Evolutionary conservation across 1,284 basidiomycete species (phyloP).

Genomic region (Fomitiporia mediterranea): DNA sequence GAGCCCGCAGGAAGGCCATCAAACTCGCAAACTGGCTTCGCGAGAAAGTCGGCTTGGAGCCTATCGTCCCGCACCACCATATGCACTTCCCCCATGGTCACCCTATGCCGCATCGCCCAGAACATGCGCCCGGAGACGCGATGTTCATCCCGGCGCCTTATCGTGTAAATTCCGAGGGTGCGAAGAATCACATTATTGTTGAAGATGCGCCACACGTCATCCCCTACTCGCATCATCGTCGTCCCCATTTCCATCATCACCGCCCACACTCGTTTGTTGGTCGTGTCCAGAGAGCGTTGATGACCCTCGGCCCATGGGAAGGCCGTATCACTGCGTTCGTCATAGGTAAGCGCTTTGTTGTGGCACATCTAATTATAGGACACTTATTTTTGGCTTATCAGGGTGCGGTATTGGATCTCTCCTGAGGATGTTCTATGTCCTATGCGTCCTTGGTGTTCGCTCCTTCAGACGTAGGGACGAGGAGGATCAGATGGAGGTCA

Average conservation of each 20-base stretch:
- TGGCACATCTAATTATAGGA: conserved; percentile 1
- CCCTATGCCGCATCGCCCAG: conserved; percentile 9
- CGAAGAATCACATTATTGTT: not conserved
- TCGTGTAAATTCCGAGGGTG: conserved; percentile 27
- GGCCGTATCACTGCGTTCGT: conserved; percentile 74
- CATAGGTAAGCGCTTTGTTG: conserved; percentile 47
- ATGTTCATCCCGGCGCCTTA: conserved; percentile 35
- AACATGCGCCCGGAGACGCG: conserved; percentile 16
- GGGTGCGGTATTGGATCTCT: conserved; percentile 77
- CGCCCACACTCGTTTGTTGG: conserved; percentile 41
- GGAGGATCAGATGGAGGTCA: conserved; percentile 32
- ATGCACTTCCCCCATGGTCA: conserved; percentile 17
- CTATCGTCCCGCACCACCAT: conserved; percentile 31
- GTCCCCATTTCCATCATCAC: conserved; percentile 28
- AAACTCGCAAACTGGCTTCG: conserved; percentile 46
- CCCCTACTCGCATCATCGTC: conserved; percentile 19
- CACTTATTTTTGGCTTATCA: conserved; percentile 26
- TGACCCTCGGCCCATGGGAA: conserved; percentile 74
- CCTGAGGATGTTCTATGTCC: conserved; percentile 71
- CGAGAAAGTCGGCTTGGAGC: conserved; percentile 43
- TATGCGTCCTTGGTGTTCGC: conserved; percentile 55
- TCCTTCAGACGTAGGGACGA: conserved; percentile 35
- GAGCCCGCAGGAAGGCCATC: conserved; percentile 40
- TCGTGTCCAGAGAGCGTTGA: conserved; percentile 59
- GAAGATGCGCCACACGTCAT: conserved; percentile 22